Percentiles rank a stretch among this genome's conserved stretches.
Evolutionary conservation across 352 stramenopile genomes (phyloP).

Genomic region (Lagenidium giganteum): DNA sequence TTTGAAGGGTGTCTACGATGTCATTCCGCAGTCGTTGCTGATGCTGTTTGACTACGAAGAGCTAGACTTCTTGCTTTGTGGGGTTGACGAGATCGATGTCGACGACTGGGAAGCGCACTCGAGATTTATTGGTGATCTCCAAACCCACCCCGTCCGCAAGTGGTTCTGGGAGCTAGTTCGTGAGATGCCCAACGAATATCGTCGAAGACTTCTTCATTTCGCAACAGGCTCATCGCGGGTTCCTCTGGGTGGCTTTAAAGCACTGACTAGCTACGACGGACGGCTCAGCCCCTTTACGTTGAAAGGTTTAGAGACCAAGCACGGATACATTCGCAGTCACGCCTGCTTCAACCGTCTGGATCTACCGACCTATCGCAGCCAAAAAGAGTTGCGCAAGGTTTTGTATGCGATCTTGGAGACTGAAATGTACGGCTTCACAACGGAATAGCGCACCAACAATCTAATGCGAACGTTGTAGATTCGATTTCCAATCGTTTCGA

Average conservation of each 20-base stretch:
- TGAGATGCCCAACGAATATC: slow-evolving; percentile 39
- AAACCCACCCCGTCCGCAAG: slow-evolving; percentile 15
- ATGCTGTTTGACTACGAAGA: slow-evolving; percentile 95
- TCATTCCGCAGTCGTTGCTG: slow-evolving; percentile 89
- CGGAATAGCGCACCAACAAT: too few relatives aligned
- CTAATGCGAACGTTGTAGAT: too few relatives aligned
- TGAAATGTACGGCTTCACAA: slow-evolving; percentile 70
- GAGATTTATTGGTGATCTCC: slow-evolving; percentile 23
- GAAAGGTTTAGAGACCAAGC: too few relatives aligned
- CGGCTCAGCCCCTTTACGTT: slow-evolving; percentile 43
- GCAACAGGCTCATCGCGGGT: slow-evolving; percentile 50
- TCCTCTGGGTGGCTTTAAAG: slow-evolving; percentile 37
- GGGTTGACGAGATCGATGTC: slow-evolving; percentile 91
- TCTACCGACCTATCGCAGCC: slow-evolving; percentile 91
- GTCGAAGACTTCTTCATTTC: slow-evolving; percentile 46
- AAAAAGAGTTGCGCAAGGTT: slow-evolving; percentile 72
- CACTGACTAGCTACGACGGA: slow-evolving; percentile 48
- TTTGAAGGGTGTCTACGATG: slow-evolving; percentile 92
- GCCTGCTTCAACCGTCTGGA: slow-evolving; percentile 90
- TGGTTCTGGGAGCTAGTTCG: slow-evolving; percentile 73
- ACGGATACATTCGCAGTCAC: slow-evolving; percentile 59
- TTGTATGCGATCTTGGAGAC: slow-evolving; percentile 58
- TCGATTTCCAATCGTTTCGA: too few relatives aligned
- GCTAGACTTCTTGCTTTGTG: slow-evolving; percentile 92
- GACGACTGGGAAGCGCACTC: slow-evolving; percentile 91